Evolutionary conservation across 768 basidiomycete species (phyloP).

Genomic region (Boletus rubroflammeus): DNA sequence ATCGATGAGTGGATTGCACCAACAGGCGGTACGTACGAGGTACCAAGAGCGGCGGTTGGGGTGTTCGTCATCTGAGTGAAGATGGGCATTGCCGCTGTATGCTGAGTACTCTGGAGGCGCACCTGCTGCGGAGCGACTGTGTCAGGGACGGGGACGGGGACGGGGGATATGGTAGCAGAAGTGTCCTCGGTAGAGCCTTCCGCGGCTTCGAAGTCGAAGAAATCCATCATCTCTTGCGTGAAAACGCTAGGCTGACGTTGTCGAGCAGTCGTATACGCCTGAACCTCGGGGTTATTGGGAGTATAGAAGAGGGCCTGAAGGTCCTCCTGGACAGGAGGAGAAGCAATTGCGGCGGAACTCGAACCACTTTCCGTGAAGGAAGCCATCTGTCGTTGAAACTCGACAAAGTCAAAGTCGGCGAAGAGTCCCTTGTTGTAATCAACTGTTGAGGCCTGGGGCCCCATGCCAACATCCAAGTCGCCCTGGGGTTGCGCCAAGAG

Average conservation of each 20-base stretch:
- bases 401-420: conserved; percentile 20
- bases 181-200: conserved; percentile 8
- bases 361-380: neutral
- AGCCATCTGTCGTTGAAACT: conserved; percentile 9
- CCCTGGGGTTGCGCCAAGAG: conserved; percentile 35
- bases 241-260: conserved; percentile 22
- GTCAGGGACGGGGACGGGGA: neutral
- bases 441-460: neutral
- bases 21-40: conserved; percentile 49
- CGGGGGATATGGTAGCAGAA: neutral
- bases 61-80: conserved; percentile 29
- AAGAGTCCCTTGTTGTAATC: conserved; percentile 20
- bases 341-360: neutral
- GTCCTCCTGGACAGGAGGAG: conserved; percentile 13
- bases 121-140: conserved; percentile 25
- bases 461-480: conserved; percentile 35
- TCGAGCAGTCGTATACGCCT: conserved; percentile 9
- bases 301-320: conserved; percentile 21
- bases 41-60: neutral
- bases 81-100: conserved; percentile 19
- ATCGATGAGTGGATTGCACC: conserved; percentile 48
- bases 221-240: conserved; percentile 35
- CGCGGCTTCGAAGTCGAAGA: conserved; percentile 35
- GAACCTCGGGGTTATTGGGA: conserved; percentile 10
- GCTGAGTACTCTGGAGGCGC: conserved; percentile 14